Percentiles rank a stretch among this genome's conserved stretches.
phyloP scores from a whole-genome alignment of 140 eudicot species.

The Erigeron philadelphicus region DNA sequence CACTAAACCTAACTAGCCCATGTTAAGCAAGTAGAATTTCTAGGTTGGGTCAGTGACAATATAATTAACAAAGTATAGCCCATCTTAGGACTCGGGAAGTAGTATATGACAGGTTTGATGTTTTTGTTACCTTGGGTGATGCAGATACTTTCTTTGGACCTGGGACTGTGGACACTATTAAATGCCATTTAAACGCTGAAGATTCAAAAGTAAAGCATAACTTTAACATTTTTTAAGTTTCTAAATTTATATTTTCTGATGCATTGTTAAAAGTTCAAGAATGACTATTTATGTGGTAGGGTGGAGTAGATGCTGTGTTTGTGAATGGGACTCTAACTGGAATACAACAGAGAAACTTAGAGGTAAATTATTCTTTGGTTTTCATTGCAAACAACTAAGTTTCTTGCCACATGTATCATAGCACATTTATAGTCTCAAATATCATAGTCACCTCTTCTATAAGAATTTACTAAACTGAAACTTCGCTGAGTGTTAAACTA shows the following conservation, averaged over 20 bases:
- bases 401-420: neutral
- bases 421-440: neutral
- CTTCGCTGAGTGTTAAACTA: neutral
- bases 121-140: constrained; percentile 14
- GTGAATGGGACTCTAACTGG: constrained; percentile 78
- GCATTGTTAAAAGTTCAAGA: neutral
- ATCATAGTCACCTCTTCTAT: neutral
- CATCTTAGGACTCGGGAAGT: too few species aligned
- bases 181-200: constrained; percentile 62
- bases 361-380: constrained; percentile 39
- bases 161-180: constrained; percentile 70
- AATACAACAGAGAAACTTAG: constrained; percentile 86
- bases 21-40: too few species aligned
- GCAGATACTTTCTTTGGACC: constrained; percentile 87
- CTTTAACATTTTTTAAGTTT: neutral
- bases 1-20: too few species aligned
- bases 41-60: too few species aligned
- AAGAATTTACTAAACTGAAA: neutral
- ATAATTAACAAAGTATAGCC: too few species aligned
- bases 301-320: constrained; percentile 79
- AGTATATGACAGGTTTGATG: neutral
- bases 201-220: constrained; percentile 51
- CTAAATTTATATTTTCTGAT: neutral
- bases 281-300: constrained; percentile 29
- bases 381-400: constrained; percentile 5